These are phyloP conservation scores for Eurotiales sp. DNA, from an alignment of 2,329 filamentous ascomycete species.

Conservation along the genomic window DNA sequence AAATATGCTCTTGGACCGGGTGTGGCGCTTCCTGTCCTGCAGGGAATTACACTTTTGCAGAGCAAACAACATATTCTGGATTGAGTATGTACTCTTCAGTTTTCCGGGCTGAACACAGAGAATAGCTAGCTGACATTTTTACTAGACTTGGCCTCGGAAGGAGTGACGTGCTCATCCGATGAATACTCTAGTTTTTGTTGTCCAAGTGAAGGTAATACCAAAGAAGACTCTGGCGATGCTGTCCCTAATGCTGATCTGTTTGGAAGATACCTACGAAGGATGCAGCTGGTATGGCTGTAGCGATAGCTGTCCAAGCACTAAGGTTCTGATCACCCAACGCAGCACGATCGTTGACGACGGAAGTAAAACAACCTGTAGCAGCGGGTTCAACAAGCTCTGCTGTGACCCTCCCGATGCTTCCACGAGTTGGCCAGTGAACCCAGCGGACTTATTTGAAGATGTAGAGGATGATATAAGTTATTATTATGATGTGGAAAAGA, in stretches of 20 bases:
- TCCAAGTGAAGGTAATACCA: neutral
- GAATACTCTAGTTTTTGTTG: neutral
- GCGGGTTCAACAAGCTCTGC: neutral
- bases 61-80: neutral
- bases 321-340: neutral
- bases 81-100: neutral
- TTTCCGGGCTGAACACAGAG: neutral
- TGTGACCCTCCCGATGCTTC: neutral
- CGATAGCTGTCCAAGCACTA: neutral
- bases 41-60: neutral
- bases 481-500: neutral
- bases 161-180: neutral
- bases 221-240: neutral
- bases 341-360: neutral
- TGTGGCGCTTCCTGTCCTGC: neutral
- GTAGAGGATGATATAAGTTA: neutral
- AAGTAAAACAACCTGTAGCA: neutral
- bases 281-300: neutral
- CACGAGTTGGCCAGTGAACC: neutral
- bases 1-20: neutral
- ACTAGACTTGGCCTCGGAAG: neutral
- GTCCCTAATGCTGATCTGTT: neutral
- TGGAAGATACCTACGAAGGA: neutral
- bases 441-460: neutral
- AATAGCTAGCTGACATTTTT: neutral